Base-by-base conservation (phyloP, 805 yeast genomes). In the Nakazawaea holstii region DNA sequence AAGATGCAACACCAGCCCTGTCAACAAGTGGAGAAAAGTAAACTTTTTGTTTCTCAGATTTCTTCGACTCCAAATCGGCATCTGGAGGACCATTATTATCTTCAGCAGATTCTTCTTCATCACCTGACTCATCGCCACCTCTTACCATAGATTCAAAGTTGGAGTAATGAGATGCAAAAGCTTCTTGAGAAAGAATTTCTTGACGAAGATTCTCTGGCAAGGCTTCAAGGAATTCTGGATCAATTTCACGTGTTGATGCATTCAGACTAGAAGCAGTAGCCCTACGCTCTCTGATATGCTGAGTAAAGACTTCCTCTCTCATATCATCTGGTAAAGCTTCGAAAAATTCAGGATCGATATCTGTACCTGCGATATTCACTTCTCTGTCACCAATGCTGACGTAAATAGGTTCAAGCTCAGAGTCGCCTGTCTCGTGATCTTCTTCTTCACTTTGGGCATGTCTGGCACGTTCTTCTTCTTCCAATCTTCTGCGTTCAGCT, bases 321-420 rank as follows among this genome's bases (percentile, higher is more conserved):
- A 91, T 86, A 45, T 87, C 94, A 39, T 88, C 96, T 0, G 97
- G 97, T 33, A 91, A 72, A 0, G 96, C 97, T 56, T 84, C 85
- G 51, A 91, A 70, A 60, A 89, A 91, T 54, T 87, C 92, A 0
- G 96, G 95, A 65, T 91, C 97, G 49, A 91, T 88, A 46, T 87
- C 97, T 2, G 96, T 82, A 0, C 94, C 95, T 36, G 91, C 77
- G 33, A 91, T 86, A 59, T 91, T 95, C 32, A 91, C 90, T 43
- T 82, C 81, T 27, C 83, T 66, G 24, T 85, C 95, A 33, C 89
- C 90, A 53, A 91, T 84, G 10, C 70, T 70, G 3, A 91, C 89
- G 68, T 74, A 76, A 0, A 86, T 71, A 0, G 95, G 91, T 13
- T 75, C 74, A 3, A 49, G 52, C 15, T 48, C 50, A 24, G 49